Evolutionary conservation across 768 basidiomycete genomes (phyloP).

Genomic region (Austroboletus eburneus): DNA sequence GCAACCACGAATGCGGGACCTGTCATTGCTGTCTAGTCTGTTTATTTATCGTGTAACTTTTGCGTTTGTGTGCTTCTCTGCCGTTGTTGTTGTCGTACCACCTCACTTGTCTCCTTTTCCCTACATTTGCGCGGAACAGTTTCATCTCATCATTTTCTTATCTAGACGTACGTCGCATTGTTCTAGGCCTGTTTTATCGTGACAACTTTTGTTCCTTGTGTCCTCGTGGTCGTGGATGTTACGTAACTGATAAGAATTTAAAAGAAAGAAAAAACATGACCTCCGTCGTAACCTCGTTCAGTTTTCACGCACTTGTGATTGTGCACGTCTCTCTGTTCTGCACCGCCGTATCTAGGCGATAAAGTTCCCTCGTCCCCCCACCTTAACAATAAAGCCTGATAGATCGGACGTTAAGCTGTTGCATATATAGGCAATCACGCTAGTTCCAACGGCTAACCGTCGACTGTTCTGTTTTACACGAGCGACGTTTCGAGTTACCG

Average conservation of each 20-base stretch:
- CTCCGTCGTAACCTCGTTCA: too few relatives aligned
- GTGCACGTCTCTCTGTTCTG: too few relatives aligned
- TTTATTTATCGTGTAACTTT: constrained; percentile 28
- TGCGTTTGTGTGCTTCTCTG: constrained; percentile 4
- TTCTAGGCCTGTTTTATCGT: background rate
- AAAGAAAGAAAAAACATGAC: too few relatives aligned
- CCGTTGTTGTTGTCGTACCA: background rate
- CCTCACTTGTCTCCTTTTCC: background rate
- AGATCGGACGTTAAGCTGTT: too few relatives aligned
- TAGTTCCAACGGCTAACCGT: too few relatives aligned
- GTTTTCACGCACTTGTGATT: too few relatives aligned
- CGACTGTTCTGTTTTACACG: too few relatives aligned
- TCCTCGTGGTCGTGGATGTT: background rate
- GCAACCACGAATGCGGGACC: constrained; percentile 14
- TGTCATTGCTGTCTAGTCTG: constrained; percentile 10
- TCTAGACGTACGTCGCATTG: constrained; percentile 8
- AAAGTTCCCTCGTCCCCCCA: too few relatives aligned
- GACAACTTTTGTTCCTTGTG: background rate
- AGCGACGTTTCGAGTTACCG: too few relatives aligned
- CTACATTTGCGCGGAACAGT: background rate
- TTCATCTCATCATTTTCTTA: background rate
- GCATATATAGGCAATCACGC: too few relatives aligned
- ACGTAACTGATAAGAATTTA: background rate
- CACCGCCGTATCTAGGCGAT: too few relatives aligned
- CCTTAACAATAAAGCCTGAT: too few relatives aligned